Base-by-base conservation (phyloP, 352 stramenopile genomes). In the Phytophthora pseudosyringae region DNA sequence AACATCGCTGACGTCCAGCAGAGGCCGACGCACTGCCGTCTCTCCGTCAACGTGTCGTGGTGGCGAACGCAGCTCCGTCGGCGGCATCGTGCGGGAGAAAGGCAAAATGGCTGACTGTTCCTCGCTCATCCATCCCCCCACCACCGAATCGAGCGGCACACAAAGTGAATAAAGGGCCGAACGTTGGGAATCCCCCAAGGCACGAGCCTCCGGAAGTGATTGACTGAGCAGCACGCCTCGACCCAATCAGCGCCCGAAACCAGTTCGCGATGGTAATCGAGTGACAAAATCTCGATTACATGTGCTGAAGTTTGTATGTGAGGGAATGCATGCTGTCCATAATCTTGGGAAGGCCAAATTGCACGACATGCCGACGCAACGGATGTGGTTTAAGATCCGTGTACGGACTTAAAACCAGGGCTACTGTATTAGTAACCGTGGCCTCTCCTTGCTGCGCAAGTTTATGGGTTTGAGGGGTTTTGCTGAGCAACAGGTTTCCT, bases 131-230 rank as follows among this genome's bases (percentile, higher is more conserved):
- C 62, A 58, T 41, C 48, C 28, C 28, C 13, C 35, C 48, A 64
- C 64, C 57, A 71, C 57, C 57, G 44, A 68, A 59, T 59, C 29
- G 11, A 38, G 29, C 40, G 48, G 43, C 21, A 12, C 21, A 60
- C 18, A 51, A 64, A 59, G 46, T 54, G 3, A 21, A 31, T 35
- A 7, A 35, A 35, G 7, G 31, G 31, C 5, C 31, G 31, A 44
- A 26, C 28, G 31, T 38, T 33, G 51, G 60, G 53, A 70, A 53
- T 46, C 60, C 32, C 26, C 26, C 38, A 12, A 71, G 67, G 67
- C 67, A 73, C 66, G 65, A 73, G 60, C 40, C 21, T 60, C 28
- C 5, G n/a, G 48, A 69, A 73, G 56, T 71, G 28, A 75, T 61
- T 75, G 67, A 70, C 50, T 71, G 32, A 12, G 62, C 39, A 57